Conservation (phyloP, 768 basidiomycete genomes). For the Tephrocybe sp. region DNA sequence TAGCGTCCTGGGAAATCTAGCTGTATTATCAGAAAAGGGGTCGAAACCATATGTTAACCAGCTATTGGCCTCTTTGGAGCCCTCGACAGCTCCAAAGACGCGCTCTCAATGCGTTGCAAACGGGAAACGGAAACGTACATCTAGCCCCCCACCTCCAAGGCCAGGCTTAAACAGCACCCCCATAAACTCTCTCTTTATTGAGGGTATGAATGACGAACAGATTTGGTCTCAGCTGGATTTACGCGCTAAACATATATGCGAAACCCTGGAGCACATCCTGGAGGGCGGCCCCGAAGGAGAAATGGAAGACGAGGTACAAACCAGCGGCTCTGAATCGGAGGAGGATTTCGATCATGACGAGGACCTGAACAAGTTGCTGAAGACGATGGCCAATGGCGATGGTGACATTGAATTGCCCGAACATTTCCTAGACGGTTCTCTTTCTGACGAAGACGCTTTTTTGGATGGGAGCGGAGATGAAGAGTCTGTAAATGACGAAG, state of each 20-base stretch:
- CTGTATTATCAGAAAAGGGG: constrained; percentile 61
- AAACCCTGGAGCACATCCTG: constrained; percentile 62
- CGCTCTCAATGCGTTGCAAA: constrained; percentile 54
- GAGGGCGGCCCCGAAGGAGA: constrained; percentile 36
- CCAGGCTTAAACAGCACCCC: constrained; percentile 59
- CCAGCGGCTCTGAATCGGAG: constrained; percentile 27
- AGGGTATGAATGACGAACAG: constrained; percentile 82
- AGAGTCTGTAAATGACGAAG: constrained; percentile 23
- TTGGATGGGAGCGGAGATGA: constrained; percentile 23
- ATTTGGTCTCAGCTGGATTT: constrained; percentile 95
- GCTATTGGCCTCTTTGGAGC: constrained; percentile 65
- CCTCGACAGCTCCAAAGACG: constrained; percentile 70
- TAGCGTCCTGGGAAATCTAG: constrained; percentile 30
- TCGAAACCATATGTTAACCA: constrained; percentile 64
- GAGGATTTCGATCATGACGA: constrained; percentile 31
- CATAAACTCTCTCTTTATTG: constrained; percentile 66
- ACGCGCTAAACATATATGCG: constrained; percentile 65
- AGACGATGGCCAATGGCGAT: constrained; percentile 28
- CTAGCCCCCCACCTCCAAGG: constrained; percentile 28
- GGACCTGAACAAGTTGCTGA: constrained; percentile 22
- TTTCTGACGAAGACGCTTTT: constrained; percentile 14
- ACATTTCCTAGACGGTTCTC: constrained; percentile 23
- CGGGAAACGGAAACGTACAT: constrained; percentile 41
- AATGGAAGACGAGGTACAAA: constrained; percentile 25
- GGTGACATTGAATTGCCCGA: constrained; percentile 32